Conservation (phyloP, 441 rosid genomes). For the Corymbia citriodora region DNA sequence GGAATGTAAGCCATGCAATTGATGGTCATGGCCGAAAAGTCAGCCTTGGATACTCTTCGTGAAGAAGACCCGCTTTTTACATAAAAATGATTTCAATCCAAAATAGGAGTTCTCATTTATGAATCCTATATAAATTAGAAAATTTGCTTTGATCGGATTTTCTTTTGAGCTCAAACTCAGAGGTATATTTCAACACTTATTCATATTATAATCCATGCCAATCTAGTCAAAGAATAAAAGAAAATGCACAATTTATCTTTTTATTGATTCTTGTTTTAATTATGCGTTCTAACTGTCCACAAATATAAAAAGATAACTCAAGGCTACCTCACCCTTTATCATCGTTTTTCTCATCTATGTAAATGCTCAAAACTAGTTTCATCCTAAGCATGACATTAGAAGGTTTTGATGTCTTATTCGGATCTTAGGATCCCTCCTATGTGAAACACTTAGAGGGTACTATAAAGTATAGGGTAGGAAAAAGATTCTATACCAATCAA, state of each 20-base stretch:
- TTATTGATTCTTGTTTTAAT: neutral
- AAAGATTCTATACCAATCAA: too few species aligned
- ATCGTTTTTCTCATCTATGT: neutral
- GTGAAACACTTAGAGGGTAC: too few species aligned
- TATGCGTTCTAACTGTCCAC: fast-evolving
- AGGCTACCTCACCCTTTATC: too few species aligned
- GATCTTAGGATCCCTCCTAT: too few species aligned
- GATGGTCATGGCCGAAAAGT: neutral
- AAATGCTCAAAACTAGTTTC: neutral
- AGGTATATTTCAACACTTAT: neutral
- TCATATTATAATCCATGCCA: neutral
- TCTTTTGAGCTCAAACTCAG: neutral
- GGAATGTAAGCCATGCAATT: neutral
- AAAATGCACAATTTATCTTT: neutral
- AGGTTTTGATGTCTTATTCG: too few species aligned
- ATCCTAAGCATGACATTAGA: too few species aligned
- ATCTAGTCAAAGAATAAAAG: neutral
- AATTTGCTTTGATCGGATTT: neutral
- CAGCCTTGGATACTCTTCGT: neutral
- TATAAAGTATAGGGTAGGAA: too few species aligned
- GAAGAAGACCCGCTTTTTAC: neutral
- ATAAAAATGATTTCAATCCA: neutral
- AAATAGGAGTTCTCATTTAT: neutral
- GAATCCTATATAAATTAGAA: neutral
- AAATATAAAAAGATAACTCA: neutral